These are phyloP conservation scores for Serendipita vermifera DNA, from an alignment of 768 basidiomycete species.

Conservation along the genomic window DNA sequence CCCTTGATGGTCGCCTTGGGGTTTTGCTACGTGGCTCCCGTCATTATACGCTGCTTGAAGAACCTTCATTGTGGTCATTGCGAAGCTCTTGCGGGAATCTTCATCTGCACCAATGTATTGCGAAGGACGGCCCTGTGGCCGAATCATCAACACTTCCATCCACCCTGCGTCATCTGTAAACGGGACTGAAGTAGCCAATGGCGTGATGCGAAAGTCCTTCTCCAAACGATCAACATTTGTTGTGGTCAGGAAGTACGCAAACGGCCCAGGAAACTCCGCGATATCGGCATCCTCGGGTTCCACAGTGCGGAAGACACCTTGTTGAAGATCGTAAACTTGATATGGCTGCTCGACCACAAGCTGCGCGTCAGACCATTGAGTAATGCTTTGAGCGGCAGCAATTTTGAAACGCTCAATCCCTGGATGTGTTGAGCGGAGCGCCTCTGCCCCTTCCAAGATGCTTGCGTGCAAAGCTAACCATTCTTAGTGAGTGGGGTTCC, in stretches of 20 bases:
- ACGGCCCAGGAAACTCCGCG: conserved; percentile 60
- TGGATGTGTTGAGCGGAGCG: conserved; percentile 52
- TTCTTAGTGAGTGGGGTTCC: too few species aligned
- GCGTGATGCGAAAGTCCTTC: conserved; percentile 63
- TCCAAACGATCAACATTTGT: conserved; percentile 81
- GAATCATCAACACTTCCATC: conserved; percentile 64
- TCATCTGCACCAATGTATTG: conserved; percentile 25
- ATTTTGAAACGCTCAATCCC: conserved; percentile 77
- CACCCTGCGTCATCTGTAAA: conserved; percentile 28
- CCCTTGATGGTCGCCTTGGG: conserved; percentile 34
- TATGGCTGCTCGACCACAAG: conserved; percentile 39
- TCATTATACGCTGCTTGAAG: conserved; percentile 62
- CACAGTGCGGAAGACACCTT: conserved; percentile 34
- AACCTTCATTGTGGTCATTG: conserved; percentile 38
- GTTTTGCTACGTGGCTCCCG: conserved; percentile 39
- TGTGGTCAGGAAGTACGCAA: conserved; percentile 73
- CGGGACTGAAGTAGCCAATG: conserved; percentile 39
- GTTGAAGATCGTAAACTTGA: conserved; percentile 46
- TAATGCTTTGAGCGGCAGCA: conserved; percentile 64
- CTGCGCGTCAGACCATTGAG: conserved; percentile 51
- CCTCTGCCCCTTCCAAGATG: conserved; percentile 72
- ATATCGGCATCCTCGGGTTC: conserved; percentile 25
- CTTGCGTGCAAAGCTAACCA: conserved; percentile 58
- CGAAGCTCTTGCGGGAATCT: conserved; percentile 37
- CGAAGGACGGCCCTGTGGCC: conserved; percentile 52